phyloP scores from a whole-genome alignment of 176 grass and related monocot genomes.

The Chrysopogon serrulatus region DNA sequence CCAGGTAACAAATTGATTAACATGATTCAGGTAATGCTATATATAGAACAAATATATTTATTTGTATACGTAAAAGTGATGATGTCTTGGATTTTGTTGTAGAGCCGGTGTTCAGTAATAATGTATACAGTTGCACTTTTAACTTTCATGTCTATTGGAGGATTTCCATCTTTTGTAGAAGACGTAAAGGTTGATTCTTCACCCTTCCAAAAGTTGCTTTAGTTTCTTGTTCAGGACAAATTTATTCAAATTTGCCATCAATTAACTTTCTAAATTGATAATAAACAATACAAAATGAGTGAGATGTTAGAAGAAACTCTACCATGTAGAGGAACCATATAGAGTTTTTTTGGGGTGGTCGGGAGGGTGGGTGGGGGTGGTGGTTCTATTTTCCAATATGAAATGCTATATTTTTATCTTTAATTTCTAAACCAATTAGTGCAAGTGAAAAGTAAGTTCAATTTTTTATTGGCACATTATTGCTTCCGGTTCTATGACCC shows the following conservation, averaged over 20 bases:
- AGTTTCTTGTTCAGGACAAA: neutral
- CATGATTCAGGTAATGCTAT: neutral
- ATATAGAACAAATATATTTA: neutral
- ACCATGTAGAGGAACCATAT: neutral
- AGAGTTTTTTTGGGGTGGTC: no score
- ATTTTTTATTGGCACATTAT: neutral
- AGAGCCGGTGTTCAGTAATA: conserved; percentile 37
- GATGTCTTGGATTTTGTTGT: neutral
- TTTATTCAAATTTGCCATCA: neutral
- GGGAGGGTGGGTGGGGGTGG: no score
- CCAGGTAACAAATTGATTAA: conserved; percentile 9
- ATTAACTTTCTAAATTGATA: neutral
- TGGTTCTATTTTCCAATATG: neutral
- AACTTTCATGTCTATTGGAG: conserved; percentile 48
- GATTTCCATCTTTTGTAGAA: conserved; percentile 50
- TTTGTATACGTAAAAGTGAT: neutral
- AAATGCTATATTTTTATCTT: neutral
- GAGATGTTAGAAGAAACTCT: no score
- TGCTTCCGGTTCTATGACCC: neutral
- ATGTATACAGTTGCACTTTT: conserved; percentile 39
- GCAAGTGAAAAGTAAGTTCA: neutral
- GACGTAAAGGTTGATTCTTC: no score
- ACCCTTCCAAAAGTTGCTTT: neutral
- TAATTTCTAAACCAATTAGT: neutral
- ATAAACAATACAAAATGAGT: no score